phyloP scores from a whole-genome alignment of 2,329 filamentous ascomycete species.

The Massarina eburnea region DNA sequence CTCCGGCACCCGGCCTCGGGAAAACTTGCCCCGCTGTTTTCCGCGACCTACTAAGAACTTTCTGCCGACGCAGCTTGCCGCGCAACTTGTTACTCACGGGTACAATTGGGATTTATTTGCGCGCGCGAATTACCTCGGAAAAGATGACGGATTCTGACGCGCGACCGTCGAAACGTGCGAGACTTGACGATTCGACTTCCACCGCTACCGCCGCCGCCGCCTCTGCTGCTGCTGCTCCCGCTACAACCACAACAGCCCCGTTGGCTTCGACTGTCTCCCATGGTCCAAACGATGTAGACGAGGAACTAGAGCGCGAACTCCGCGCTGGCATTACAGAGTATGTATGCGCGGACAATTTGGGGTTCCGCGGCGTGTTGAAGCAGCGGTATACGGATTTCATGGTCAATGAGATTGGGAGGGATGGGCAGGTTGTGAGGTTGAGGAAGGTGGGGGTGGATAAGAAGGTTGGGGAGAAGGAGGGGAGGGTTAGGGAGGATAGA shows the following conservation, averaged over 20 bases:
- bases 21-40: too few relatives aligned
- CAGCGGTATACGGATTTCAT: constrained; percentile 86
- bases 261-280: constrained; percentile 5
- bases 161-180: constrained; percentile 37
- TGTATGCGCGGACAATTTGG: constrained; percentile 58
- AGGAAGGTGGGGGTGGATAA: constrained; percentile 45
- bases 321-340: constrained; percentile 65
- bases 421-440: constrained; percentile 76
- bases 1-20: too few relatives aligned
- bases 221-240: constrained; percentile 7
- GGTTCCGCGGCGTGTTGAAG: constrained; percentile 68
- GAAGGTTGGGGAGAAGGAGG: constrained; percentile 25
- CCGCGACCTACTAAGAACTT: too few relatives aligned
- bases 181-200: constrained; percentile 27
- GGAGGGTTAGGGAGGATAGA: constrained; percentile 16
- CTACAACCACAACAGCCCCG: constrained; percentile 11
- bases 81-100: too few relatives aligned
- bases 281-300: constrained; percentile 17
- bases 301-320: constrained; percentile 44
- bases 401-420: constrained; percentile 81
- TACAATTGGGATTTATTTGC: too few relatives aligned
- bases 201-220: constrained; percentile 5
- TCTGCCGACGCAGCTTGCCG: too few relatives aligned
- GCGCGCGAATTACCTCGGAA: too few relatives aligned
- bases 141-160: constrained; percentile 4